Evolutionary conservation across 768 basidiomycete genomes (phyloP), one percentile per base, ranked within the genome.

Genomic region (Leccinum truebloodii): DNA sequence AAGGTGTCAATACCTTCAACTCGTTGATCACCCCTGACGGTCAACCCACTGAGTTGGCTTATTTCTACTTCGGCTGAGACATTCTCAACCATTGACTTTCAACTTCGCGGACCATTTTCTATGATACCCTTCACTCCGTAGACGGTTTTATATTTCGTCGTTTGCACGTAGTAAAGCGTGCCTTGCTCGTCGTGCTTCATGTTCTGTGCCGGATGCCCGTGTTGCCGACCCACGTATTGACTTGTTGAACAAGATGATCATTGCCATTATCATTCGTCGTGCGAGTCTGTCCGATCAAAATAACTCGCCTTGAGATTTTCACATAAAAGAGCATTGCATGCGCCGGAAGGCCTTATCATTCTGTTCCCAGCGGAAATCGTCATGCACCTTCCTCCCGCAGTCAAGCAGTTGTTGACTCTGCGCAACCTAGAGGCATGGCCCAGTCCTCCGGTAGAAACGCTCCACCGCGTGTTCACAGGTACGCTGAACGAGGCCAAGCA

Each of bases 361-460:
- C 5, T 44, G n/a, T 44, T 41, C 20, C 41, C 26, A 39, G 37
- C 52, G 58, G 57, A 63, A 55, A 75, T 74, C 67, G 77, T 81
- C 64, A 77, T 71, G 59, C 78, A 79, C 41, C 77, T 95, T 24
- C 84, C 91, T 1, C 79, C 86, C 2, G 68, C 80, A 10, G 75
- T 95, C 66, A 95, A 92, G 78, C 87, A 88, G 20, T 79, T 90
- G 55, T 73, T 90, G 73, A 83, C 83, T 41, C 78, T 88, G 59
- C 87, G 86, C 69, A 88, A 83, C 65, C 90, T 86, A 22, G 77
- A 83, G 55, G 77, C 81, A 32, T 79, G 81, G 59, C 81, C 82
- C 14, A 79, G 83, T 58, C 91, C 91, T 37, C 78, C 85, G 13
- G 56, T 80, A 12, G 58, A 80, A 18, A 80, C 73, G 63, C 76